Evolutionary conservation across 208 protist species (phyloP), one percentile per base, ranked within the genome.

Genomic region (Acanthamoeba culbertsoni): DNA sequence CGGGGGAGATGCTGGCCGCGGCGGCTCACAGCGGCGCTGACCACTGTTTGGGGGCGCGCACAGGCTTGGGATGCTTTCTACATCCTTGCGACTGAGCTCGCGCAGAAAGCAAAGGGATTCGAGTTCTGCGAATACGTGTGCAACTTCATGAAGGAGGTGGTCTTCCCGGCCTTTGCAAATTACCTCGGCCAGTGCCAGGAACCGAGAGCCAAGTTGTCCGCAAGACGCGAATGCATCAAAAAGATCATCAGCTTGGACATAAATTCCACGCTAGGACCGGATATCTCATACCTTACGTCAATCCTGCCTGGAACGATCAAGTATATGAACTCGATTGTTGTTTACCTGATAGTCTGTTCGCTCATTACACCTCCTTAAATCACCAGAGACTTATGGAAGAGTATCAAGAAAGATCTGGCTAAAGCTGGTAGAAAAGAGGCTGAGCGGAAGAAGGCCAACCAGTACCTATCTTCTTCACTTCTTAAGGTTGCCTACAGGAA

Each of bases 41-140:
- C n/a, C n/a, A n/a, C n/a, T n/a, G n/a, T n/a, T n/a, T 28, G 55
- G 8, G 1, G 2, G 55, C 31, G 55, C 55, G 23, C 18, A 26
- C 23, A 77, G 65, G 65, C 71, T 16, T 82, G 71, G 71, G 71
- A 82, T 28, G 71, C 71, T 23, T 82, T 82, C 43, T 82, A 82
- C 37, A 82, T 82, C 35, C 71, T 82, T 16, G 71, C 71, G 35
- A 82, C 71, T 23, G 71, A 82, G 71, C 43, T 82, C n/a, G 71
- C 71, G 20, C 42, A 82, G 10, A 82, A 82, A 42, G 71, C 71
- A 0, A 82, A 82, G 43, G 71, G 71, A 20, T 82, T 82, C 43
- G 71, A 82, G 43, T 82, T 82, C 28, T 14, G 26, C 23, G 51
- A 14, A 35, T 82, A 82, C 43, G 71, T 82, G 26, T 53, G 51